phyloP scores from a whole-genome alignment of 352 stramenopile species.

The Phytophthora pini region DNA sequence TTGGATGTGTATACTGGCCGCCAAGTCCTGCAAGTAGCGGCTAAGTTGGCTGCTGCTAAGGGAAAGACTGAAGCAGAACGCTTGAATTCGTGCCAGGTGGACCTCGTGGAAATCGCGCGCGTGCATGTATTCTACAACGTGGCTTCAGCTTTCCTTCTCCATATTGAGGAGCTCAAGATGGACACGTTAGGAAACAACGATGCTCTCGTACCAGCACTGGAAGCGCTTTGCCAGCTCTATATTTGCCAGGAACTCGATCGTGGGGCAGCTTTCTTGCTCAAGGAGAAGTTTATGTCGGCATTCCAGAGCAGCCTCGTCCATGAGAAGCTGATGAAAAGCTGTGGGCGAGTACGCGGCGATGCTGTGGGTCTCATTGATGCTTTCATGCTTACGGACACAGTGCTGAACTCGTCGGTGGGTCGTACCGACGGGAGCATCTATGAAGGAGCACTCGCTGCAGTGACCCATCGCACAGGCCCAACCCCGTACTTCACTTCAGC shows the following conservation, averaged over 20 bases:
- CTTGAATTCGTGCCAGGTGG: conserved; percentile 77
- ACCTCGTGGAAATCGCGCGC: conserved; percentile 72
- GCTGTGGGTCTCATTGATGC: conserved; percentile 75
- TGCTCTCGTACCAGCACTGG: conserved; percentile 57
- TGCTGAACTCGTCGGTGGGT: conserved; percentile 79
- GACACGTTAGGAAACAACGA: conserved; percentile 8
- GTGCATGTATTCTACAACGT: conserved; percentile 85
- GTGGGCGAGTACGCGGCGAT: conserved; percentile 55
- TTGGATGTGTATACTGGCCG: conserved; percentile 64
- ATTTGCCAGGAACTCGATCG: conserved; percentile 77
- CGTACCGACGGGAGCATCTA: conserved; percentile 77
- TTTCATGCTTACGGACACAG: conserved; percentile 75
- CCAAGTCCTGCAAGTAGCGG: conserved; percentile 50
- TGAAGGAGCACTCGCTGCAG: conserved; percentile 59
- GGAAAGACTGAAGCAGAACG: conserved; percentile 46
- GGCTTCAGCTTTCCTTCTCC: conserved; percentile 59
- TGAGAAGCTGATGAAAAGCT: conserved; percentile 47
- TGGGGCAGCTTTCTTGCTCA: conserved; percentile 61
- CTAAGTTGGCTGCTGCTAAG: conserved; percentile 38
- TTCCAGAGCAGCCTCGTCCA: conserved; percentile 61
- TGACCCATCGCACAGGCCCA: conserved; percentile 41
- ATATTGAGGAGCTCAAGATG: conserved; percentile 56
- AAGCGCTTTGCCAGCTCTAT: conserved; percentile 77
- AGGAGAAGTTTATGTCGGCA: conserved; percentile 63
- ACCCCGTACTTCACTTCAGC: conserved; percentile 59